Percentiles rank a stretch among this genome's conserved stretches.
phyloP scores from a whole-genome alignment of 768 basidiomycete genomes.

The Pleurotus sapidus region DNA sequence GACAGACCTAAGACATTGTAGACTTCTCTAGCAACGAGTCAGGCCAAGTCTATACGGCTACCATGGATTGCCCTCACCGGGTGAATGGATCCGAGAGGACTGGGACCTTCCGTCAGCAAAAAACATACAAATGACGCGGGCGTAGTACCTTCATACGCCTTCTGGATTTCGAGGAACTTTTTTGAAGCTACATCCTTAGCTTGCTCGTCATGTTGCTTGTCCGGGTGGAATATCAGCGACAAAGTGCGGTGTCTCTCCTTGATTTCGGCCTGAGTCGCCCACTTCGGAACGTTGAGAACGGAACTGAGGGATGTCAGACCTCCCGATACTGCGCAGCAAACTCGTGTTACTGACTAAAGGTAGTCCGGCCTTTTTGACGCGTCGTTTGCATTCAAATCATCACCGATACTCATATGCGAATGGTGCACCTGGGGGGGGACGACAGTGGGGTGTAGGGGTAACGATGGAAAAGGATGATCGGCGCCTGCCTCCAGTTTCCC shows the following conservation, averaged over 20 bases:
- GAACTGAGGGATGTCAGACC: conserved; percentile 3
- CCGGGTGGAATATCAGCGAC: conserved; percentile 82
- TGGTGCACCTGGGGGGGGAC: background rate
- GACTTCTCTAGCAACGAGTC: conserved; percentile 45
- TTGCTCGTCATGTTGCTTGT: conserved; percentile 66
- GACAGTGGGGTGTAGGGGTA: background rate
- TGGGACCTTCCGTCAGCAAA: conserved; percentile 16
- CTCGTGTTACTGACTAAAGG: conserved; percentile 1
- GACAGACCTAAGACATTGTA: conserved; percentile 70
- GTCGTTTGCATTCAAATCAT: background rate
- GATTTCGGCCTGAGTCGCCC: conserved; percentile 38
- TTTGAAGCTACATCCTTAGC: conserved; percentile 58
- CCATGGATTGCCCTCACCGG: conserved; percentile 40
- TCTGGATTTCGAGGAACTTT: conserved; percentile 74
- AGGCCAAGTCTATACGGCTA: background rate
- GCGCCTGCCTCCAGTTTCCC: too few relatives aligned
- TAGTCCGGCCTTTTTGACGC: background rate
- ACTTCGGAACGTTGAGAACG: conserved; percentile 6
- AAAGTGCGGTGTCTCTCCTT: conserved; percentile 69
- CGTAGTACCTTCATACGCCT: conserved; percentile 72
- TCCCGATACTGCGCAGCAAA: background rate
- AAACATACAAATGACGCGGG: conserved; percentile 1
- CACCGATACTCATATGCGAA: background rate
- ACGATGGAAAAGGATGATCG: too few relatives aligned
- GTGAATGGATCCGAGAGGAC: conserved; percentile 73